phyloP scores from a whole-genome alignment of 352 stramenopile species.

The Halophytophthora polymorphica region DNA sequence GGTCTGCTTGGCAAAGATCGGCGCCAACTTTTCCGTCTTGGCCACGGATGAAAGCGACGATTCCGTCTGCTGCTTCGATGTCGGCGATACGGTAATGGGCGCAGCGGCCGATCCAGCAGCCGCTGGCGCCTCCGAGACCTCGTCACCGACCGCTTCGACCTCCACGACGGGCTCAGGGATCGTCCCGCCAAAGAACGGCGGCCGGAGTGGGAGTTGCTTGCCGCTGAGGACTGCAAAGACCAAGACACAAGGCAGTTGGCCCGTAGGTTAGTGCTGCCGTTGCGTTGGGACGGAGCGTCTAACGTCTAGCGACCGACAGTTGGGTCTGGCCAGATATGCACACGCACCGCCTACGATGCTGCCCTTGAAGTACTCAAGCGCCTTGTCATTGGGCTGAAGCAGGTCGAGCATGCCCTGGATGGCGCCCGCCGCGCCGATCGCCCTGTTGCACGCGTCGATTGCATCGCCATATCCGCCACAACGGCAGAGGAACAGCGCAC shows the following conservation, averaged over 20 bases:
- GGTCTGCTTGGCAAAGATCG: slow-evolving; percentile 23
- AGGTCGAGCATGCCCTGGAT: slow-evolving; percentile 46
- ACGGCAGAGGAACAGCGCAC: background rate
- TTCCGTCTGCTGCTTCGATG: background rate
- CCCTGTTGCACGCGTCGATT: slow-evolving; percentile 20
- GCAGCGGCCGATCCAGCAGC: slow-evolving; percentile 2
- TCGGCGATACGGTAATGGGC: no score
- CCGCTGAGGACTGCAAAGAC: slow-evolving; percentile 37
- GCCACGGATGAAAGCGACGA: background rate
- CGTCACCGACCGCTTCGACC: slow-evolving; percentile 12
- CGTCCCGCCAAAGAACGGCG: slow-evolving; percentile 36
- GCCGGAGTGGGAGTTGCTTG: slow-evolving; percentile 26
- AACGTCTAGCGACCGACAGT: no score
- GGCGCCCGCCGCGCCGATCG: slow-evolving; percentile 40
- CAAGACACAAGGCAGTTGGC: slow-evolving; percentile 1
- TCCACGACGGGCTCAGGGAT: slow-evolving; percentile 22
- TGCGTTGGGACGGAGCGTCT: no score
- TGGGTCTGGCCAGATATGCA: no score
- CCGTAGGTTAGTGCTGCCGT: slow-evolving; percentile 1
- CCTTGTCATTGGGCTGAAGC: slow-evolving; percentile 37
- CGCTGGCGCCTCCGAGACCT: background rate
- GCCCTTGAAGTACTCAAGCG: slow-evolving; percentile 60
- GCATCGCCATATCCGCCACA: no score
- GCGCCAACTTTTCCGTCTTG: slow-evolving; percentile 22
- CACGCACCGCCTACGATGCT: slow-evolving; percentile 53